Conservation (phyloP, 352 stramenopile genomes). For the Globisporangium recalcitrans region DNA sequence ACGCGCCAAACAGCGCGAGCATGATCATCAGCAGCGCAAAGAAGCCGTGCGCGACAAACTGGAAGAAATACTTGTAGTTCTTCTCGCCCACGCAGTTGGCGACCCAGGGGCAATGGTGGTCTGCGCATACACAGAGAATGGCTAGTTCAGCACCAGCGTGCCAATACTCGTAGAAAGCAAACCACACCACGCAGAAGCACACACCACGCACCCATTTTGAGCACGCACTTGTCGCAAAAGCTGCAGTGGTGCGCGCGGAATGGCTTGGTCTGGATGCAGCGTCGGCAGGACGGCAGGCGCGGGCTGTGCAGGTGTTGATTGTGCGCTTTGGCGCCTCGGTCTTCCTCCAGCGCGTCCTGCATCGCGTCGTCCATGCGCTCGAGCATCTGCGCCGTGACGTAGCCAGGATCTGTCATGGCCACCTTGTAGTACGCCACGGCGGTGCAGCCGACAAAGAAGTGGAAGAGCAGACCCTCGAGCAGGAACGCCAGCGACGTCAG, state of each 20-base stretch:
- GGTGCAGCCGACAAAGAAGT: conserved; percentile 45
- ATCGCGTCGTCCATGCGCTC: conserved; percentile 55
- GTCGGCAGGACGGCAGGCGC: conserved; percentile 37
- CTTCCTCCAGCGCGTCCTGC: conserved; percentile 57
- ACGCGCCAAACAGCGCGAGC: conserved; percentile 45
- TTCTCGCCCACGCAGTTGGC: conserved; percentile 76
- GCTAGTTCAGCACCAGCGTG: too few species aligned
- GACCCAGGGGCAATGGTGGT: conserved; percentile 98
- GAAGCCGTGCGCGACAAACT: conserved; percentile 79
- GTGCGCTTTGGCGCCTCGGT: conserved; percentile 14
- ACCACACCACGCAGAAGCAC: background rate
- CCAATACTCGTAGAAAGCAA: background rate
- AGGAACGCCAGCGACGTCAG: conserved; percentile 21
- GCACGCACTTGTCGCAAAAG: conserved; percentile 79
- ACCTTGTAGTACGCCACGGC: conserved; percentile 67
- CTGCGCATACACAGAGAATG: conserved; percentile 35
- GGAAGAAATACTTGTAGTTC: conserved; percentile 88
- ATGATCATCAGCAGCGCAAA: conserved; percentile 58
- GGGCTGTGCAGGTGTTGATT: background rate
- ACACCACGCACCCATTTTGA: conserved; percentile 70
- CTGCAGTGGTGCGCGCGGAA: conserved; percentile 81
- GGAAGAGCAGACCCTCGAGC: conserved; percentile 47
- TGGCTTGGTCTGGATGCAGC: conserved; percentile 72
- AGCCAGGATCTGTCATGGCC: conserved; percentile 80
- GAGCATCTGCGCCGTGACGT: conserved; percentile 60